A percentile compares a stretch with the other conserved stretches of the same genome.
Conservation (phyloP, 2,329 filamentous ascomycete genomes). For the Lasiodiplodia gonubiensis region DNA sequence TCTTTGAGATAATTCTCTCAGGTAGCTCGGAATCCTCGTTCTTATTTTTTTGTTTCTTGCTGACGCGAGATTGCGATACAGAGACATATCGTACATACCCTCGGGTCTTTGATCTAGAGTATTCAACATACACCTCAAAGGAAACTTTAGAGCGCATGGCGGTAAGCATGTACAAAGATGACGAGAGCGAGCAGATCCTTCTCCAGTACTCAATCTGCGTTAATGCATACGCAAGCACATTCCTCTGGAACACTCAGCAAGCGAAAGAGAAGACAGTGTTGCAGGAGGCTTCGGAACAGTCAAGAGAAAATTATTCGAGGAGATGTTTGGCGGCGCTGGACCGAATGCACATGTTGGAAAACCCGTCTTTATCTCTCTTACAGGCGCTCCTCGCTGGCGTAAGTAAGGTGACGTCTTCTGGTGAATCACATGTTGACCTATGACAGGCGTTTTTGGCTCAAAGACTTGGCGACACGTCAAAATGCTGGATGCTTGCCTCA, state of each 20-base stretch:
- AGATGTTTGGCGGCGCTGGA: constrained; percentile 41
- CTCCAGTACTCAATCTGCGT: constrained; percentile 41
- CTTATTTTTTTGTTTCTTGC: not conserved
- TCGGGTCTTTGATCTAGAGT: not conserved
- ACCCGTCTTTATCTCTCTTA: constrained; percentile 38
- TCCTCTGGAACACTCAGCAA: constrained; percentile 35
- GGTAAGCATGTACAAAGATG: constrained; percentile 39
- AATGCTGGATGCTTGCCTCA: constrained; percentile 41
- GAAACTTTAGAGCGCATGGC: constrained; percentile 41
- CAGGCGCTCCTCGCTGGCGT: constrained; percentile 42
- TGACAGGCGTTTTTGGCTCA: constrained; percentile 40
- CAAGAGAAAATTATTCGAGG: constrained; percentile 38
- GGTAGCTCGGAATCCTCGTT: not conserved
- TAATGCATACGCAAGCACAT: constrained; percentile 38
- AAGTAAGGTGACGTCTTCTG: constrained; percentile 23
- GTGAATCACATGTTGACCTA: not conserved
- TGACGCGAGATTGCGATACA: not conserved
- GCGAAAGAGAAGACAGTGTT: constrained; percentile 34
- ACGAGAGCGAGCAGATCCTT: constrained; percentile 38
- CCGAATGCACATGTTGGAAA: constrained; percentile 37
- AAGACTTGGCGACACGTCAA: constrained; percentile 40
- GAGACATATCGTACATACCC: not conserved
- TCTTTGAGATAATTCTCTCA: constrained; percentile 11
- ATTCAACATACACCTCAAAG: constrained; percentile 33
- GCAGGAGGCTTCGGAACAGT: constrained; percentile 38